A percentile compares a stretch with the other conserved stretches of the same genome.
phyloP scores from a whole-genome alignment of 257 asterid genomes.

The Echites panduratus region DNA sequence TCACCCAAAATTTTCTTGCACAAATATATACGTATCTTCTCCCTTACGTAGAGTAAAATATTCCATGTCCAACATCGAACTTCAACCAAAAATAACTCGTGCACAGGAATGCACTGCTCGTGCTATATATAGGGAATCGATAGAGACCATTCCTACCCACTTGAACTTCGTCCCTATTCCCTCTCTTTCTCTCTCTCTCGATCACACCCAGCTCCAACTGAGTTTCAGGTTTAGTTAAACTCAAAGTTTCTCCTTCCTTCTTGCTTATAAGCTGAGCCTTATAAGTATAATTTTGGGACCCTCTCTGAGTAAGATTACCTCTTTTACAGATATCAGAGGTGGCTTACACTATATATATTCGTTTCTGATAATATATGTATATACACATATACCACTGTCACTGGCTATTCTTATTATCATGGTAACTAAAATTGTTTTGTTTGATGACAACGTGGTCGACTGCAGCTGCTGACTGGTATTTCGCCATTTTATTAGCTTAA shows the following conservation, averaged over 20 bases:
- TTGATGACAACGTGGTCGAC: conserved; percentile 47
- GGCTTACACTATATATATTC: background rate
- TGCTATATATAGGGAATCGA: conserved; percentile 19
- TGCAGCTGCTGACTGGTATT: conserved; percentile 46
- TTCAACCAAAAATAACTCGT: conserved; percentile 4
- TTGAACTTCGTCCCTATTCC: too few relatives aligned
- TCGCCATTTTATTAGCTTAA: conserved; percentile 39
- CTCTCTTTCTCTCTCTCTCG: too few relatives aligned
- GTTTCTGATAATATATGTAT: background rate
- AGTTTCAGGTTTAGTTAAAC: background rate
- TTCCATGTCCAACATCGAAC: conserved; percentile 18
- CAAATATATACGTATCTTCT: conserved; percentile 13
- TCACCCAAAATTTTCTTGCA: background rate
- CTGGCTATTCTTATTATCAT: background rate
- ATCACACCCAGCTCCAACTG: too few relatives aligned
- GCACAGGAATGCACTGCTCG: background rate
- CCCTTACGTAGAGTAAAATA: conserved; percentile 18
- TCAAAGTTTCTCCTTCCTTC: background rate
- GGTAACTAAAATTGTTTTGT: conserved; percentile 11
- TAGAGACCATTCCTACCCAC: conserved; percentile 11
- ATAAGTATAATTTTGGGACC: conserved; percentile 4
- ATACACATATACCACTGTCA: background rate
- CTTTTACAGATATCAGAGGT: background rate
- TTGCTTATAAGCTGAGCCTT: background rate
- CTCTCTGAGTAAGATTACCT: background rate